A percentile compares a stretch with the other conserved stretches of the same genome.
Conservation (phyloP, 2,329 filamentous ascomycete genomes). For the Ramularia collo-cygni region DNA sequence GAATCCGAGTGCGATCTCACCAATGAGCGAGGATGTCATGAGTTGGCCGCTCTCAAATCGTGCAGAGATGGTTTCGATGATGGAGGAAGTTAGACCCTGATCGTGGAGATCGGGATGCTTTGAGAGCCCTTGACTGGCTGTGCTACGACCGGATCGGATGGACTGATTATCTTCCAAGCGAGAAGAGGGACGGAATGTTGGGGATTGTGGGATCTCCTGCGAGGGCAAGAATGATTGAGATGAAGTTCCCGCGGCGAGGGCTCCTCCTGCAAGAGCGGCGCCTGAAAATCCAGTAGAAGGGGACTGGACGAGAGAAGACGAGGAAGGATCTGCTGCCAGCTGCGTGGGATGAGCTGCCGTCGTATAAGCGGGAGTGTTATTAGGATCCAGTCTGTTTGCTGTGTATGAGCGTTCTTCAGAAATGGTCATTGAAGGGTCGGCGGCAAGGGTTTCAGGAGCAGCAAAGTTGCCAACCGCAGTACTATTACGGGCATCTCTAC, state of each 20-base stretch:
- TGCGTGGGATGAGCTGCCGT: constrained; percentile 7
- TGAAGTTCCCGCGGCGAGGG: no score
- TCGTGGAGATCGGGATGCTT: constrained; percentile 76
- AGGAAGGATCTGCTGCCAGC: neutral
- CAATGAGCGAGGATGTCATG: constrained; percentile 67
- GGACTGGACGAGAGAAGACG: neutral
- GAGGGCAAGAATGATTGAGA: no score
- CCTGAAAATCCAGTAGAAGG: neutral
- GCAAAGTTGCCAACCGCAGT: constrained; percentile 49
- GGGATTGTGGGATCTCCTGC: constrained; percentile 19
- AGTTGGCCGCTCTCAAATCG: constrained; percentile 69
- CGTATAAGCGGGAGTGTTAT: constrained; percentile 4
- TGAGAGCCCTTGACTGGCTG: constrained; percentile 49
- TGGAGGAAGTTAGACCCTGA: constrained; percentile 76
- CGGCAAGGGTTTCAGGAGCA: constrained; percentile 2
- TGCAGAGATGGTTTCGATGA: constrained; percentile 86
- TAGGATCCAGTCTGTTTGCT: constrained; percentile 1
- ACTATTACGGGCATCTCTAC: constrained; percentile 86
- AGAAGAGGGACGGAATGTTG: constrained; percentile 23
- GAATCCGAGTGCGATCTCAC: constrained; percentile 83
- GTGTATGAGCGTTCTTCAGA: constrained; percentile 6
- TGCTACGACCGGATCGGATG: constrained; percentile 73
- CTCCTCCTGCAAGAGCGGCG: no score
- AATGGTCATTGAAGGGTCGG: constrained; percentile 5
- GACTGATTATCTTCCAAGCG: constrained; percentile 71